These are phyloP conservation scores for Dianthus caryophyllus DNA, from an alignment of 148 eudicot species.

Conservation along the genomic window DNA sequence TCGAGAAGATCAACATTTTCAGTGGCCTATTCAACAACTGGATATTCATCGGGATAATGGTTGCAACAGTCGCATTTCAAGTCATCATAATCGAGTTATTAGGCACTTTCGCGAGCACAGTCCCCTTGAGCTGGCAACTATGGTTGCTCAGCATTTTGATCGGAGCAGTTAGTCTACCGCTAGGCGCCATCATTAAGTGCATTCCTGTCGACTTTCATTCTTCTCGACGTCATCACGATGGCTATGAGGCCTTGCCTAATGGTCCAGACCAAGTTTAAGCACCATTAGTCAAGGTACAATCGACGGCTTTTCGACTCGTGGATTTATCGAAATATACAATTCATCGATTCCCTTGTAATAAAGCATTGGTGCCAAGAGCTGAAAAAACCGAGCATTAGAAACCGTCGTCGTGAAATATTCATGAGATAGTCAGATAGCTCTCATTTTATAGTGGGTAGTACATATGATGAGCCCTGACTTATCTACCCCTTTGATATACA, in stretches of 20 bases:
- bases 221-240: constrained; percentile 45
- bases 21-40: constrained; percentile 71
- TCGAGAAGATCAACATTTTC: constrained; percentile 86
- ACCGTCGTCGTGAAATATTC: constrained; percentile 3
- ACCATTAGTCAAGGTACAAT: not conserved
- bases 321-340: not conserved
- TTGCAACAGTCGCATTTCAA: constrained; percentile 71
- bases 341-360: not conserved
- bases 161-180: constrained; percentile 67
- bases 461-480: not conserved
- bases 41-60: constrained; percentile 65
- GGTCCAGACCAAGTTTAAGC: constrained; percentile 63
- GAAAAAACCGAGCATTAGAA: not conserved
- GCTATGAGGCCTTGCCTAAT: constrained; percentile 53
- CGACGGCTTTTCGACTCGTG: not conserved
- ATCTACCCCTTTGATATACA: not conserved
- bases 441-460: not conserved
- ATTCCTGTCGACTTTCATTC: constrained; percentile 52
- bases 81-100: constrained; percentile 76
- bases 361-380: not conserved
- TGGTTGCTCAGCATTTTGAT: constrained; percentile 68
- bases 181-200: constrained; percentile 73
- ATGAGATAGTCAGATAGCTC: not conserved
- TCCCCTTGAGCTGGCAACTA: constrained; percentile 78
- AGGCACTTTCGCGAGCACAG: constrained; percentile 88